Conservation (phyloP, 2,329 filamentous ascomycete species). For the Neopestalotiopsis clavispora region DNA sequence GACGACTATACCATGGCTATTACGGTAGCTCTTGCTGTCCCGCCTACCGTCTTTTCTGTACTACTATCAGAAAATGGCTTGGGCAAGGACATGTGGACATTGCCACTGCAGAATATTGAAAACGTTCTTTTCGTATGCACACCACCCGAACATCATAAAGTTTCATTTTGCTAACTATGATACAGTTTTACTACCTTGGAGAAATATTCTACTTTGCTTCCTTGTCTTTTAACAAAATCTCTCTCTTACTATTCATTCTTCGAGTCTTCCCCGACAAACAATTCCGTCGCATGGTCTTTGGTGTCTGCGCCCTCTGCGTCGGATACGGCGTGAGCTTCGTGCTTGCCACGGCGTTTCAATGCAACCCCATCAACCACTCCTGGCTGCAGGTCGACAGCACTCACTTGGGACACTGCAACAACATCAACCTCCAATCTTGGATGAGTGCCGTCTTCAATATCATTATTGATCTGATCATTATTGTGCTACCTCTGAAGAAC, state of each 20-base stretch:
- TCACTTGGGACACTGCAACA: constrained; percentile 32
- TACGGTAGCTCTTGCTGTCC: constrained; percentile 19
- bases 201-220: constrained; percentile 40
- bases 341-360: constrained; percentile 34
- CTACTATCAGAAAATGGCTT: constrained; percentile 23
- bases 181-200: constrained; percentile 35
- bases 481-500: constrained; percentile 37
- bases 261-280: constrained; percentile 36
- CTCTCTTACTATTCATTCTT: constrained; percentile 38
- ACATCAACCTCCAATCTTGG: constrained; percentile 38
- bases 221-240: constrained; percentile 39
- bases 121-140: constrained; percentile 22
- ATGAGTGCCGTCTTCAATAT: constrained; percentile 38
- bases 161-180: background rate
- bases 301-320: constrained; percentile 31
- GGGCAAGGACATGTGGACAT: constrained; percentile 26
- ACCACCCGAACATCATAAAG: background rate
- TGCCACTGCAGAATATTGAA: constrained; percentile 23
- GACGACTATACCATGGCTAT: constrained; percentile 24
- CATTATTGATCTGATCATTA: constrained; percentile 25
- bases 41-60: constrained; percentile 23
- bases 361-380: constrained; percentile 35
- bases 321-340: constrained; percentile 31
- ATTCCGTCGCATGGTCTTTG: constrained; percentile 32
- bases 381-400: constrained; percentile 32